phyloP scores from a whole-genome alignment of 805 yeast genomes.

The Candida cerambycidarum region DNA sequence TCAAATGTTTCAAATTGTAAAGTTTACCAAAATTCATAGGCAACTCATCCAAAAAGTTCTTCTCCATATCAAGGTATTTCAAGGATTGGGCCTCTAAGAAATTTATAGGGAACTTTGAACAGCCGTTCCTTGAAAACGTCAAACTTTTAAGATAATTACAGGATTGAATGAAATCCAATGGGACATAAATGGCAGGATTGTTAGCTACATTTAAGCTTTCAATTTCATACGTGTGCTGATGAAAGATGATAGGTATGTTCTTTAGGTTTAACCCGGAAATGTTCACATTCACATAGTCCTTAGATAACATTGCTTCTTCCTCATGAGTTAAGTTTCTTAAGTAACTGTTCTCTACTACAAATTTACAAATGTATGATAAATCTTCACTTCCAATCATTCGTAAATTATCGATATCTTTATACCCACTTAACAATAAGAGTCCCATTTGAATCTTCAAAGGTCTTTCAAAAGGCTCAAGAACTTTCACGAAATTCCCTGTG shows the following conservation, averaged over 20 bases:
- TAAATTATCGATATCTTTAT: constrained; percentile 70
- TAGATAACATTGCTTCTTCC: constrained; percentile 64
- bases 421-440: constrained; percentile 73
- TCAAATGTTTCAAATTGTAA: constrained; percentile 54
- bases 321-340: constrained; percentile 62
- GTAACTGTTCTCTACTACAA: constrained; percentile 64
- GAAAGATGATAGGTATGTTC: constrained; percentile 81
- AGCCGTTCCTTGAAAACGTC: constrained; percentile 69
- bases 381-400: constrained; percentile 83
- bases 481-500: constrained; percentile 74
- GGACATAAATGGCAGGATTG: constrained; percentile 82
- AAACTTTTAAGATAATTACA: constrained; percentile 69
- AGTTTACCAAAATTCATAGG: constrained; percentile 58
- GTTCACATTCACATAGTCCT: constrained; percentile 71
- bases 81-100: constrained; percentile 68
- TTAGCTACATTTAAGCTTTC: constrained; percentile 79
- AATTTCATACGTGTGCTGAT: constrained; percentile 77
- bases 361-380: constrained; percentile 76
- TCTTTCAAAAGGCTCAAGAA: constrained; percentile 66
- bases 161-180: constrained; percentile 81
- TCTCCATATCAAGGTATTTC: constrained; percentile 68
- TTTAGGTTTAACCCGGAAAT: constrained; percentile 72
- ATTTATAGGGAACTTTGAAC: constrained; percentile 71
- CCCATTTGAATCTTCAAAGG: constrained; percentile 80
- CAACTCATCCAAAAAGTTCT: constrained; percentile 68